Evolutionary conservation across 176 grass and related monocot genomes (phyloP), one percentile per base, ranked within the genome.

Genomic region (Bothriochloa decipiens): DNA sequence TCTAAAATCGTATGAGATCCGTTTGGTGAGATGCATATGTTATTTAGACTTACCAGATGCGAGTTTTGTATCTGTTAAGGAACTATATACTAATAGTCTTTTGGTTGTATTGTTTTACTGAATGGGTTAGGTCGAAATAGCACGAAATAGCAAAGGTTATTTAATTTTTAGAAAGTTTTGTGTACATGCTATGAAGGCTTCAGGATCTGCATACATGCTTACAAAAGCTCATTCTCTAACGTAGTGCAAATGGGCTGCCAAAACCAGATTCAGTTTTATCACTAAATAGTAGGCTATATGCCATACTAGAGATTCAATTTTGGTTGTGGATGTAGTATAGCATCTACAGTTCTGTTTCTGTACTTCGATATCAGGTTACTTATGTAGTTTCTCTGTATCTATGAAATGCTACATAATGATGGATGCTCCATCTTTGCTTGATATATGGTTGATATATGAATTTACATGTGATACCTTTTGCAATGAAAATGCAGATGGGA

Each of bases 401-500:
- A 0, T 16, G 10, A 20, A 60, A 27, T 25, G 22, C 37, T 39
- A 2, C 62, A 9, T 65, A 73, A 74, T 20, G 7, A 8, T 73
- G 5, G 7, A 8, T 73, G 5, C 16, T 68, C 73, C n/a, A 5
- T 58, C 7, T 29, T 69, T 82, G 26, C 37, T 43, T 73, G 39
- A 23, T 23, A 40, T 29, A 72, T 57, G 20, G 8, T 2, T 25
- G 67, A 66, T 66, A n/a, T n/a, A 66, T 39, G n/a, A 64, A 64
- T 85, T 85, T 23, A 0, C 17, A 8, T 23, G 1, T 89, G 52
- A 55, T 1, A 28, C 46, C 0, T 57, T 77, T 82, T 65, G 14
- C 5, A 33, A 76, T 79, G 63, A 32, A 37, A 80, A 77, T 85
- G 70, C 75, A 95, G 96, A 83, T 16, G 74, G 12, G 89, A 87